Conservation (phyloP, 2,329 filamentous ascomycete species). For the Zelopaecilomyces penicillatus region DNA sequence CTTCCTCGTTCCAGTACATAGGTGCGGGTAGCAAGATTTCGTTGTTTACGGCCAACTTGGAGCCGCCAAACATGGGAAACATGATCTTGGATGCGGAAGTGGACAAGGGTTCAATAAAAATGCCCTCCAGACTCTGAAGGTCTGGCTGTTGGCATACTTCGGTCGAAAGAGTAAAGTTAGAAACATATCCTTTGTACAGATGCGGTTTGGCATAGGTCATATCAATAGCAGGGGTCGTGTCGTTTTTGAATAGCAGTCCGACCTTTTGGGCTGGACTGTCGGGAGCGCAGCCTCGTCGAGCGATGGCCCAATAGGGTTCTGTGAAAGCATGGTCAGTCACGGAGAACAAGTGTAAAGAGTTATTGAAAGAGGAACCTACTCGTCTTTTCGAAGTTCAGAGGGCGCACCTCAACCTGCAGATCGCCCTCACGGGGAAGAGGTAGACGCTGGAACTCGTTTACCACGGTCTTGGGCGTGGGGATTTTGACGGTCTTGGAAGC, state of each 20-base stretch:
- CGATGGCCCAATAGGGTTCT: conserved; percentile 51
- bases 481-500: conserved; percentile 41
- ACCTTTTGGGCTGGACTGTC: conserved; percentile 50
- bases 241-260: conserved; percentile 34
- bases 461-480: conserved; percentile 33
- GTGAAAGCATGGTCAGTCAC: conserved; percentile 5
- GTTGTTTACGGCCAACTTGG: conserved; percentile 60
- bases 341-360: not conserved
- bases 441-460: conserved; percentile 35
- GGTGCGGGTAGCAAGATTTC: conserved; percentile 62
- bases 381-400: conserved; percentile 43
- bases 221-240: conserved; percentile 35
- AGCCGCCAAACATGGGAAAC: conserved; percentile 60
- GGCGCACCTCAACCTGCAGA: conserved; percentile 23
- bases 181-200: conserved; percentile 48
- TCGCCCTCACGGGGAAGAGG: conserved; percentile 29
- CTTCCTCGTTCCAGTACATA: conserved; percentile 59
- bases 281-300: conserved; percentile 52
- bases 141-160: conserved; percentile 60
- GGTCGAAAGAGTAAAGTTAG: conserved; percentile 52
- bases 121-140: conserved; percentile 53
- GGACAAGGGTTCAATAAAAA: conserved; percentile 53
- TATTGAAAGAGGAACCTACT: conserved; percentile 26
- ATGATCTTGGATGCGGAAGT: conserved; percentile 48
- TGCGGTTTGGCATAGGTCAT: conserved; percentile 39